phyloP scores from a whole-genome alignment of 2,329 filamentous ascomycete species.

The Diplodia scrobiculata region DNA sequence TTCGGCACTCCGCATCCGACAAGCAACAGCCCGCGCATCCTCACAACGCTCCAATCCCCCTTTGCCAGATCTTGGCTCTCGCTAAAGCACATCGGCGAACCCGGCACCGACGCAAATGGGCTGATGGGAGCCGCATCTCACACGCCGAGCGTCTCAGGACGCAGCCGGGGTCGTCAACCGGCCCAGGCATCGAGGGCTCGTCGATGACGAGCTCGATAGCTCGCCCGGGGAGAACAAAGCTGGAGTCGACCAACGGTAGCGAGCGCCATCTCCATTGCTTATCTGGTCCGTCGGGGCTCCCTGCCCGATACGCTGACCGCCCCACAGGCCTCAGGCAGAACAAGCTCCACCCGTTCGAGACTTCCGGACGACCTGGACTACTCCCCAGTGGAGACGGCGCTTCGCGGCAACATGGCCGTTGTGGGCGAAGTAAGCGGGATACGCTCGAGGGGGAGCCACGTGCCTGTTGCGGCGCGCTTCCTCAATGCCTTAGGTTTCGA shows the following conservation, averaged over 20 bases:
- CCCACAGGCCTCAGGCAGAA: not conserved
- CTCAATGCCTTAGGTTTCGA: not conserved
- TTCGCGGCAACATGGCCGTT: not conserved
- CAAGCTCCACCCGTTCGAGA: not conserved
- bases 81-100: constrained; percentile 4
- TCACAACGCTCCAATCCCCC: not conserved
- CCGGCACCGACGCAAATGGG: not conserved
- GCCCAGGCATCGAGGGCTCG: not conserved
- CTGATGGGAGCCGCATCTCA: constrained; percentile 14
- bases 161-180: not conserved
- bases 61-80: constrained; percentile 15
- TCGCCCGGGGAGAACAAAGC: not conserved
- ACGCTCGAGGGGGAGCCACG: not conserved
- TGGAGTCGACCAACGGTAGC: not conserved
- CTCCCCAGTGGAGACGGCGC: not conserved
- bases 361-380: not conserved
- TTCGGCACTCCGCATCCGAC: constrained; percentile 25
- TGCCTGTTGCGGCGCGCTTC: not conserved
- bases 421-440: not conserved
- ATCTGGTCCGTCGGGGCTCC: not conserved
- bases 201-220: not conserved
- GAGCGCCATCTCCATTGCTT: constrained; percentile 11
- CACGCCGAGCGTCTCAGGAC: constrained; percentile 18
- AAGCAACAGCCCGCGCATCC: not conserved
- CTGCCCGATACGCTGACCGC: not conserved